These are phyloP conservation scores for Berberis thunbergii DNA, from an alignment of 164 flowering plant genomes.

Conservation along the genomic window DNA sequence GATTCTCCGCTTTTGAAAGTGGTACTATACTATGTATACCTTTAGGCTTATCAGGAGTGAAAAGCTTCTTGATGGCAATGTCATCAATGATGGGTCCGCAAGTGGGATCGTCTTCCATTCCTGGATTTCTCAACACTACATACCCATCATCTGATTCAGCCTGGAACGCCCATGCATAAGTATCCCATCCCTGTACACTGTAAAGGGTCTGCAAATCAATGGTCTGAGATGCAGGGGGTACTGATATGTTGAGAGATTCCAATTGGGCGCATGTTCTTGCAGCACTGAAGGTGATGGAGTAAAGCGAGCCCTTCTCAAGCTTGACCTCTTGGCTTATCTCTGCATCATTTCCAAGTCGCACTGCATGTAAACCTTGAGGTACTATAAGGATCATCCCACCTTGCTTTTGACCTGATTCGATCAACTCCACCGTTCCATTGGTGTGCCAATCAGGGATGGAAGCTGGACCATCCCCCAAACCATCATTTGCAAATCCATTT, in stretches of 20 bases:
- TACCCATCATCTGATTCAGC: slow-evolving; percentile 42
- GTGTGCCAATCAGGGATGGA: slow-evolving; percentile 60
- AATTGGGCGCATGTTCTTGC: slow-evolving; percentile 97
- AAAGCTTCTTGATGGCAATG: slow-evolving; percentile 87
- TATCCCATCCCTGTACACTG: slow-evolving; percentile 88
- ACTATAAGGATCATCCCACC: slow-evolving; percentile 94
- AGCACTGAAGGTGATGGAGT: slow-evolving; percentile 83
- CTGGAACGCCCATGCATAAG: slow-evolving; percentile 71
- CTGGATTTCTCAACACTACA: slow-evolving; percentile 60
- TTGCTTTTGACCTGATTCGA: slow-evolving; percentile 66
- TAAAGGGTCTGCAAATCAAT: slow-evolving; percentile 90
- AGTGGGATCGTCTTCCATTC: slow-evolving; percentile 95
- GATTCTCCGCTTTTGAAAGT: neutral
- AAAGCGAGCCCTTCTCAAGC: slow-evolving; percentile 66
- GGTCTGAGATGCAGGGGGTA: slow-evolving; percentile 62
- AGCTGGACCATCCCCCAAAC: slow-evolving; percentile 25
- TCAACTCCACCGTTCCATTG: slow-evolving; percentile 79
- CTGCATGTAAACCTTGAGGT: slow-evolving; percentile 76
- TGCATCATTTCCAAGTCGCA: slow-evolving; percentile 78
- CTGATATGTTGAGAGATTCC: slow-evolving; percentile 83
- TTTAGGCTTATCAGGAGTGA: slow-evolving; percentile 63
- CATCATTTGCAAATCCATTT: slow-evolving; percentile 44
- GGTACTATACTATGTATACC: slow-evolving; percentile 25
- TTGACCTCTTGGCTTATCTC: slow-evolving; percentile 60
- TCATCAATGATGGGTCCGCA: slow-evolving; percentile 96